phyloP scores from a whole-genome alignment of 345 rosid genomes.

The Hibiscus tridactylites region DNA sequence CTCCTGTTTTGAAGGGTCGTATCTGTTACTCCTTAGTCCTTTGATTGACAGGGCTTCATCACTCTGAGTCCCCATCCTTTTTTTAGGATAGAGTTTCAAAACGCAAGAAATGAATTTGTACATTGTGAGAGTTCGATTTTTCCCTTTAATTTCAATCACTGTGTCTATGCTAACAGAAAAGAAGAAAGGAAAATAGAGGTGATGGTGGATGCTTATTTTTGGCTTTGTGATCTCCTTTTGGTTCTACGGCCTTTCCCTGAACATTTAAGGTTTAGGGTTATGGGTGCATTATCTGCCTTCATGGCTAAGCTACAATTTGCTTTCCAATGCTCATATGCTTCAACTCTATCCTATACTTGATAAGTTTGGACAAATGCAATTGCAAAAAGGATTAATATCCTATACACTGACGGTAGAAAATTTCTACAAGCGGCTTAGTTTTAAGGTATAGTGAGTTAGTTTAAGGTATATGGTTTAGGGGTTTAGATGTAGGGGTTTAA shows the following conservation, averaged over 20 bases:
- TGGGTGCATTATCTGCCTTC: too few relatives aligned
- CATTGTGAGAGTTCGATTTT: slow-evolving; percentile 31
- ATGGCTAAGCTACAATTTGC: neutral
- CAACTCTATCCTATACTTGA: neutral
- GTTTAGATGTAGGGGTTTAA: too few relatives aligned
- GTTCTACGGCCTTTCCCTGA: neutral
- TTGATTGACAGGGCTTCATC: slow-evolving; percentile 15
- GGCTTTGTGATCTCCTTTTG: neutral
- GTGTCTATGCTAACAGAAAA: slow-evolving; percentile 17
- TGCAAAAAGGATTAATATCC: neutral
- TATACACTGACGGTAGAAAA: too few relatives aligned
- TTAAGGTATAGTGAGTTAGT: too few relatives aligned
- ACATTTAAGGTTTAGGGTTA: neutral
- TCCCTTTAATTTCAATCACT: slow-evolving; percentile 14
- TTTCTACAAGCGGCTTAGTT: too few relatives aligned
- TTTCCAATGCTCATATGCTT: neutral
- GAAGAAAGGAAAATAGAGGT: neutral
- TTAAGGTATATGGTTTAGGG: too few relatives aligned
- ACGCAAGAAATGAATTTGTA: slow-evolving; percentile 35
- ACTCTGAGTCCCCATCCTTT: slow-evolving; percentile 9
- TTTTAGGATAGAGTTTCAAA: slow-evolving; percentile 33
- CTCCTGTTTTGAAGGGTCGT: slow-evolving; percentile 7
- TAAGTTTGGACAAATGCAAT: neutral
- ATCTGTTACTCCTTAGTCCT: slow-evolving; percentile 10
- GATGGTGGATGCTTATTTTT: neutral